Base-by-base conservation (phyloP, 768 basidiomycete genomes). In the Mycena vulgaris region DNA sequence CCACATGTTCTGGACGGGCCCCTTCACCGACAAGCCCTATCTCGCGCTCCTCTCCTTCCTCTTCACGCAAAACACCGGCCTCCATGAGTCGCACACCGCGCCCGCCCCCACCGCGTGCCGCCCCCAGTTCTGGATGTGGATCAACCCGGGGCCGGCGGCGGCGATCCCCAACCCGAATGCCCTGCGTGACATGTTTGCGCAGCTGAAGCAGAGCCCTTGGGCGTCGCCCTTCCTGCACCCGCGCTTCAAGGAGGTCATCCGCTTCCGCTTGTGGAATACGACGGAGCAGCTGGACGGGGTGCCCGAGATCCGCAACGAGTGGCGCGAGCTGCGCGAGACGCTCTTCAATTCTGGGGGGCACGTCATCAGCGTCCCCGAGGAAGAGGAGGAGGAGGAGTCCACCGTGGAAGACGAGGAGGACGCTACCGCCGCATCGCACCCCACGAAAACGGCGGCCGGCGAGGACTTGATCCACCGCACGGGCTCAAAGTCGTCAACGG, bases 11-110 rank as follows among this genome's bases (percentile, higher is more conserved):
- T 98, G 96, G 96, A 95, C 95, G 0, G 96, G 96, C 0, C 92
- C 95, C 1, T 97, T 98, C 83, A 96, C 95, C 23, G 96, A 98
- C 84, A 98, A 97, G 81, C 96, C 97, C 0, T 98, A 98, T 87
- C 88, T 95, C 77, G 95, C 96, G 0, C 84, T 97, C 27, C 85
- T 95, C 59, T 98, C 97, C 6, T 98, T 95, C 87, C 88, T 98
- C 51, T 98, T 90, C 82, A 95, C 96, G 0, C 97, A 97, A 80
- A 96, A 96, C 78, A 89, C 96, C 7, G 93, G 92, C 14, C 86
- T 98, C 17, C 90, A 96, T 75, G 83, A 90, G 25, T 75, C 73
- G 7, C 78, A 84, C 9, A 83, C 80, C 78, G 82, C 83, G 0
- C 52, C 72, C 5, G 82, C 88, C 58, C 75, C 88, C 1, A 75